Conservation (phyloP, 192 early-diverging fungal genomes). For the Mortierella hygrophila region DNA sequence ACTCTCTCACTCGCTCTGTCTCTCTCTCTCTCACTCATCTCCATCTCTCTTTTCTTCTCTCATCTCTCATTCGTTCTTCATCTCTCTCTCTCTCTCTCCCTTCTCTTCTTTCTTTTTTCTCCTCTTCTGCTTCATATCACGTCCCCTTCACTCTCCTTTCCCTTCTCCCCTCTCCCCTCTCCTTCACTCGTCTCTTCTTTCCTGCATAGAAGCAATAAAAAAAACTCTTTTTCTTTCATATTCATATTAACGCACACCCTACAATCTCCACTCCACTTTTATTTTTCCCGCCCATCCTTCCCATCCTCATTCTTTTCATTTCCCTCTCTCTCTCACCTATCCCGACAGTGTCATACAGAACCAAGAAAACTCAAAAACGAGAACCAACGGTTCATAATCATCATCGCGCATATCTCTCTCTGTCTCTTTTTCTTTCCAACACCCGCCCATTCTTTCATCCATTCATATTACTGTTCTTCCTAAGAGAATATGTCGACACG, state of each 20-base stretch:
- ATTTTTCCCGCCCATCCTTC: background rate
- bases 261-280: background rate
- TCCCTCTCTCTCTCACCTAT: background rate
- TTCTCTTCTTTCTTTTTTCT: background rate
- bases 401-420: background rate
- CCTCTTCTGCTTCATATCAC: background rate
- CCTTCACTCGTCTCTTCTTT: background rate
- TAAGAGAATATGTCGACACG: slow-evolving; percentile 12
- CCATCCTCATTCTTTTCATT: background rate
- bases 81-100: background rate
- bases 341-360: no score
- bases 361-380: no score
- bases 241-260: no score
- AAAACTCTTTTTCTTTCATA: no score
- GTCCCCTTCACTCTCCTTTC: background rate
- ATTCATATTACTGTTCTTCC: slow-evolving; percentile 7
- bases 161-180: background rate
- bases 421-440: background rate
- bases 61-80: background rate
- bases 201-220: background rate
- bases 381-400: no score
- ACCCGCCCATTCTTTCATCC: background rate
- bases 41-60: background rate
- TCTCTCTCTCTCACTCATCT: background rate
- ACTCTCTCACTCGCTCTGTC: background rate